Conservation (phyloP, 768 basidiomycete genomes). For the Termitomyces eurrhizus region DNA sequence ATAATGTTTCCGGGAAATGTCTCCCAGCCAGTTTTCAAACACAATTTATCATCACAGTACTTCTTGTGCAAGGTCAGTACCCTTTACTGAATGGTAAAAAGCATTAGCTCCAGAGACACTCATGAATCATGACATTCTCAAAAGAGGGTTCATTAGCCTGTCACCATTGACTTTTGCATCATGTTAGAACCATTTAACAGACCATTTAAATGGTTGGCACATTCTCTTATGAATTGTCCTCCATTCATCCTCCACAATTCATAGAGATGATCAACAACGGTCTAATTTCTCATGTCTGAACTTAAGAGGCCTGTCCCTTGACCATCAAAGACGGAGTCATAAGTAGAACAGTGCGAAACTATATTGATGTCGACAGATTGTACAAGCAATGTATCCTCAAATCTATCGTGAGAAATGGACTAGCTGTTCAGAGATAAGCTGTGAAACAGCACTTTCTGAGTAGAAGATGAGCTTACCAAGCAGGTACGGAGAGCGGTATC, state of each 20-base stretch:
- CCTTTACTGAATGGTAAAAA: too few species aligned
- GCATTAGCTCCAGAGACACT: too few species aligned
- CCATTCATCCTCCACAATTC: neutral
- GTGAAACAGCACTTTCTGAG: neutral
- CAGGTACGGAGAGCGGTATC: conserved; percentile 83
- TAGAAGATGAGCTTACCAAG: conserved; percentile 45
- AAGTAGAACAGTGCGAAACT: neutral
- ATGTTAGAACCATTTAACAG: neutral
- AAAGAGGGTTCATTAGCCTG: too few species aligned
- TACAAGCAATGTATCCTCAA: neutral
- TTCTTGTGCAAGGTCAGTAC: too few species aligned
- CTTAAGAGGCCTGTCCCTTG: neutral
- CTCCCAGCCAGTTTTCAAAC: too few species aligned
- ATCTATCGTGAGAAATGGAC: neutral
- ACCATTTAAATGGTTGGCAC: neutral
- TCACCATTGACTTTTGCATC: neutral
- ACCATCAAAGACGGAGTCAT: neutral
- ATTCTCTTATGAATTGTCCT: neutral
- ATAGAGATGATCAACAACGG: neutral
- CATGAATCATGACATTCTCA: too few species aligned
- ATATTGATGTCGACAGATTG: neutral
- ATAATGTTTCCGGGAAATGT: too few species aligned
- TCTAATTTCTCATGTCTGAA: too few species aligned
- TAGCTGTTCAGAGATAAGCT: neutral
- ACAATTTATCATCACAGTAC: too few species aligned